Conservation (phyloP, 805 yeast species). For the Sugiyamaella americana region DNA sequence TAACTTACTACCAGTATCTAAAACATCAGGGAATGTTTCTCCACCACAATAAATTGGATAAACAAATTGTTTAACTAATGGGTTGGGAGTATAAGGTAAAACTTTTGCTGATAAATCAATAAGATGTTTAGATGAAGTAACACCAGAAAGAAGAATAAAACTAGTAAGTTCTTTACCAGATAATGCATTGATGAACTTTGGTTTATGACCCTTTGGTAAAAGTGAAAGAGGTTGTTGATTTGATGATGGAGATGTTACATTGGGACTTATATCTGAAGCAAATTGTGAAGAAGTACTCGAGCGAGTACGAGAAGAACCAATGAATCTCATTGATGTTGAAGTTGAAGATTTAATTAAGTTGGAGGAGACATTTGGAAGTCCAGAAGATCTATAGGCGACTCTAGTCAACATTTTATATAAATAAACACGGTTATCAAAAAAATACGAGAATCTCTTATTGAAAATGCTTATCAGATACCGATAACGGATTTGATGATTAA, state of each 20-base stretch:
- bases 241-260: not conserved
- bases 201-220: conserved; percentile 1
- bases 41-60: conserved; percentile 91
- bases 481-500: too few species aligned
- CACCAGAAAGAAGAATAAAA: conserved; percentile 28
- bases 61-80: conserved; percentile 62
- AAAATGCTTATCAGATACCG: not conserved
- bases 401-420: not conserved
- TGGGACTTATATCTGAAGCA: conserved; percentile 1
- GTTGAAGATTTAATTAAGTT: too few species aligned
- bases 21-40: conserved; percentile 63
- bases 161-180: conserved; percentile 24
- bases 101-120: conserved; percentile 29
- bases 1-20: conserved; percentile 61
- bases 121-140: conserved; percentile 31
- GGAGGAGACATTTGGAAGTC: too few species aligned
- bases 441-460: not conserved
- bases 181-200: conserved; percentile 24
- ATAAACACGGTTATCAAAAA: not conserved
- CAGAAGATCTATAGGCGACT: not conserved
- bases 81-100: conserved; percentile 48
- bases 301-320: not conserved
- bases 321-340: not conserved
- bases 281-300: not conserved
- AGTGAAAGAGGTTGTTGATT: not conserved